phyloP scores from a whole-genome alignment of 208 protist genomes.

The Acanthamoeba triangularis region DNA sequence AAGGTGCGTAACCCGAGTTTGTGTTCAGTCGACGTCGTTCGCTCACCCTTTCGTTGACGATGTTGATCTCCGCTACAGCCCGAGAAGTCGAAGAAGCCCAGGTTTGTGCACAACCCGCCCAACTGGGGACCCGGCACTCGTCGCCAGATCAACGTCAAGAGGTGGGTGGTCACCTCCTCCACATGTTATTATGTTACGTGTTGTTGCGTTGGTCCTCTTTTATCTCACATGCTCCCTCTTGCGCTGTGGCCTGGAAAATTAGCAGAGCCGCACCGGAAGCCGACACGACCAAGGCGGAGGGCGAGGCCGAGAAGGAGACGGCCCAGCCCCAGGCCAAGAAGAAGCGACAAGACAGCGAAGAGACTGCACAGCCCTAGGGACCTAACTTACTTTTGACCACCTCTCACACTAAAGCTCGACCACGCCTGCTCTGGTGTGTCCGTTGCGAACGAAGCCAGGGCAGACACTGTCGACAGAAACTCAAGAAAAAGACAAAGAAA shows the following conservation, averaged over 20 bases:
- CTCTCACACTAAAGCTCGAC: background rate
- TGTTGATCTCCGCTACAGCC: background rate
- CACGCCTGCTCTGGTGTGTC: background rate
- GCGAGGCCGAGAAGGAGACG: background rate
- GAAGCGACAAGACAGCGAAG: background rate
- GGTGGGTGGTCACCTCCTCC: background rate
- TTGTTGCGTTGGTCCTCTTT: background rate
- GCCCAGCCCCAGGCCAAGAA: background rate
- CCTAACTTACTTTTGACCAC: background rate
- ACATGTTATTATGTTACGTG: background rate
- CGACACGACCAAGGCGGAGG: background rate
- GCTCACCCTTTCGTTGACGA: too few relatives aligned
- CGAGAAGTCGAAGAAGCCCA: constrained; percentile 38
- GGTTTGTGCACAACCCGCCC: constrained; percentile 75
- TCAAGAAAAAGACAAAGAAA: too few relatives aligned
- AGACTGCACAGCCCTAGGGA: background rate
- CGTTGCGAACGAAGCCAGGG: too few relatives aligned
- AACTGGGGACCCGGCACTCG: constrained; percentile 75
- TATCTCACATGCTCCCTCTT: background rate
- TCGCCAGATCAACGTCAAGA: constrained; percentile 73
- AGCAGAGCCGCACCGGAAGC: constrained; percentile 53
- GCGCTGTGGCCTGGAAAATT: background rate
- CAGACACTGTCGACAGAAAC: too few relatives aligned
- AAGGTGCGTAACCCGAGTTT: background rate
- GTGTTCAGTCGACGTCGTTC: background rate